phyloP scores from a whole-genome alignment of 371 early-diverging fungal genomes.

The Smittium mucronatum region DNA sequence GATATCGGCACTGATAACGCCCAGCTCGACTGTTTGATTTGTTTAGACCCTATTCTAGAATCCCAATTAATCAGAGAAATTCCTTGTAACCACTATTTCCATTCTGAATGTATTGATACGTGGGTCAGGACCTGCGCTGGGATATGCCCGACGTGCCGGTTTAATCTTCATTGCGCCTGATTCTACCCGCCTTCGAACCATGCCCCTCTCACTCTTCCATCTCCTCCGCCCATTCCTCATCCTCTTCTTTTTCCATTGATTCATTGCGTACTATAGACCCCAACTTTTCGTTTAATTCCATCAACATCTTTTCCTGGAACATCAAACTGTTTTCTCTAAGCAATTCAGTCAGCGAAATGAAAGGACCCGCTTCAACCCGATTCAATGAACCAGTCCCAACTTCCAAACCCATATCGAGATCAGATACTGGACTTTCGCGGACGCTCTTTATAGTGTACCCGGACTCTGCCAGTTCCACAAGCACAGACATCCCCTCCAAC shows the following conservation, averaged over 20 bases:
- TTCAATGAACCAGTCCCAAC: too few relatives aligned
- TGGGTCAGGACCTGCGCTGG: background rate
- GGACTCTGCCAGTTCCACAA: background rate
- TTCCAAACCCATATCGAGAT: background rate
- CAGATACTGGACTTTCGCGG: background rate
- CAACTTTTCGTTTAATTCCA: background rate
- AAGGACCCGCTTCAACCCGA: too few relatives aligned
- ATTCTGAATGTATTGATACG: slow-evolving; percentile 7
- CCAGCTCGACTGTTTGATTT: slow-evolving; percentile 9
- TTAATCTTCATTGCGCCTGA: background rate
- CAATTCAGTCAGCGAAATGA: background rate
- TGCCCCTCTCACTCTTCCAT: too few relatives aligned
- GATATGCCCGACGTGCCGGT: slow-evolving; percentile 9
- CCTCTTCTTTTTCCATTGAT: background rate
- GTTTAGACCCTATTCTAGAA: slow-evolving; percentile 7
- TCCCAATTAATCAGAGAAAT: slow-evolving; percentile 6
- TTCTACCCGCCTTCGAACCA: too few relatives aligned
- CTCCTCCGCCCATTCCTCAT: too few relatives aligned
- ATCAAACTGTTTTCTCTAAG: background rate
- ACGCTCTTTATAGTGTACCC: background rate
- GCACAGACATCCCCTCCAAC: background rate
- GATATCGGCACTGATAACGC: background rate
- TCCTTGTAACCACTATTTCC: slow-evolving; percentile 11
- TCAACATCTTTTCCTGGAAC: background rate
- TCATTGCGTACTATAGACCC: background rate